phyloP scores from a whole-genome alignment of 2,329 filamentous ascomycete species.

The Fusarium sp. region DNA sequence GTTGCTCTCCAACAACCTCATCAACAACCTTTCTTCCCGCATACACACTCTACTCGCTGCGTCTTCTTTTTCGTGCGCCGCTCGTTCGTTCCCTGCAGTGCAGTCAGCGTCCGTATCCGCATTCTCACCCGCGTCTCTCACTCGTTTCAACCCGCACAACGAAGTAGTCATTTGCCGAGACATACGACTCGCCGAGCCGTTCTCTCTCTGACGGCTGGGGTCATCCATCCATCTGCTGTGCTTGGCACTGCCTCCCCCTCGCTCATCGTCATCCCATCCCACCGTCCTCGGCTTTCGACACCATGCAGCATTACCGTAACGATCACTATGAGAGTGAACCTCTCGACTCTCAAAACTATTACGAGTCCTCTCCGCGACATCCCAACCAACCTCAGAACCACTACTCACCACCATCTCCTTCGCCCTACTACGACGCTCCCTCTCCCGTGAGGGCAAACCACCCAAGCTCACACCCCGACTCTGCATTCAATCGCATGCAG shows the following conservation, averaged over 20 bases:
- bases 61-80: constrained; percentile 23
- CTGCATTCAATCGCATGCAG: constrained; percentile 36
- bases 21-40: constrained; percentile 31
- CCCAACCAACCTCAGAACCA: constrained; percentile 39
- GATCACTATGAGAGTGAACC: constrained; percentile 52
- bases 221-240: constrained; percentile 25
- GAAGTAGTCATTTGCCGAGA: constrained; percentile 11
- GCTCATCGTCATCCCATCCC: constrained; percentile 5
- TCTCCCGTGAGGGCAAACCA: constrained; percentile 29
- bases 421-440: constrained; percentile 45
- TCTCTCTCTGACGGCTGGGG: constrained; percentile 36
- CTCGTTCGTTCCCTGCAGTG: constrained; percentile 31
- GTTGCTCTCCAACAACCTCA: constrained; percentile 39
- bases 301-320: constrained; percentile 50
- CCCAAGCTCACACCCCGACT: constrained; percentile 41
- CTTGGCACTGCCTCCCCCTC: constrained; percentile 24
- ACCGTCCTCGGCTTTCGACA: constrained; percentile 30
- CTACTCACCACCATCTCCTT: constrained; percentile 33
- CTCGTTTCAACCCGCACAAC: constrained; percentile 23
- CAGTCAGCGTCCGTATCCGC: background rate
- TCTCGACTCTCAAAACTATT: constrained; percentile 45
- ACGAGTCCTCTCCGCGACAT: constrained; percentile 39
- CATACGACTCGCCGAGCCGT: constrained; percentile 20
- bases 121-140: constrained; percentile 19
- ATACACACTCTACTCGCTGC: background rate